Conservation (phyloP, 768 basidiomycete genomes). For the Phaeotremella fagi region DNA sequence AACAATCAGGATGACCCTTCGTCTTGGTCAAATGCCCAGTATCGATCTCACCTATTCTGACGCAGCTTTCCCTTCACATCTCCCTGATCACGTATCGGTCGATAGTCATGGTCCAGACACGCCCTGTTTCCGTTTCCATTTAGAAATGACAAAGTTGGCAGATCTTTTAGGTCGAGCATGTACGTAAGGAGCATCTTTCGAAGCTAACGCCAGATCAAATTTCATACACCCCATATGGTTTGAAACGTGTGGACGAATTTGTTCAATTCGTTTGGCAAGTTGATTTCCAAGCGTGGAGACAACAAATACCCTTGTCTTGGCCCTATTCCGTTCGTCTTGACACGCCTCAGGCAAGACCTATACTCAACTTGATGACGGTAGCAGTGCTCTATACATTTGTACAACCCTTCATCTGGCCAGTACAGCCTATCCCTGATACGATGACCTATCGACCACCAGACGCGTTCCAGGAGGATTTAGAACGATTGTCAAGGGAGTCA, state of each 20-base stretch:
- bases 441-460: conserved; percentile 9
- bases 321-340: conserved; percentile 4
- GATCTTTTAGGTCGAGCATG: conserved; percentile 5
- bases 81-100: conserved; percentile 5
- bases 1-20: conserved; percentile 3
- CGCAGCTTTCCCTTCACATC: conserved; percentile 1
- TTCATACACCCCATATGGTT: conserved; percentile 1
- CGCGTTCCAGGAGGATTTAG: neutral
- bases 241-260: conserved; percentile 1
- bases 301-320: neutral
- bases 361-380: conserved; percentile 3
- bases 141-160: conserved; percentile 3
- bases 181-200: neutral
- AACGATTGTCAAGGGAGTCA: neutral
- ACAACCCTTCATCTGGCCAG: conserved; percentile 8
- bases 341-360: conserved; percentile 4
- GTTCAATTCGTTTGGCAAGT: conserved; percentile 5
- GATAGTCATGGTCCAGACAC: neutral
- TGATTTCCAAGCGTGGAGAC: conserved; percentile 3
- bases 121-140: conserved; percentile 6
- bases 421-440: conserved; percentile 1
- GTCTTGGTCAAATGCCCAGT: conserved; percentile 7
- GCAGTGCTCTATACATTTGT: conserved; percentile 3
- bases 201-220: conserved; percentile 1
- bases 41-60: conserved; percentile 6